Base-by-base conservation (phyloP, 306 rosid genomes). In the Gillenia trifoliata region DNA sequence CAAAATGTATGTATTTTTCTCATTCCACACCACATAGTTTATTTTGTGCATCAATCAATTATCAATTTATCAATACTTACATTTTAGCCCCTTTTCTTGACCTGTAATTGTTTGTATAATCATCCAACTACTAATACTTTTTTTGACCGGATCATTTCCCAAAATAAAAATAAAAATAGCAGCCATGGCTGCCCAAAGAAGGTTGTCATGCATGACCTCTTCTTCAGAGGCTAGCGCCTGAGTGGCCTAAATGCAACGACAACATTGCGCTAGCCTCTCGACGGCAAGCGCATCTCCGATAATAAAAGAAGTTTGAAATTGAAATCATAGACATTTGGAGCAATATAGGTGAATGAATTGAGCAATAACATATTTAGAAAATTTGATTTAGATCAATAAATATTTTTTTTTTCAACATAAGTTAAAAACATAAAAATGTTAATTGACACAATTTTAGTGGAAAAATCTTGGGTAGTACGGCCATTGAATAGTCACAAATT, bases 1-100 rank as follows among this genome's bases (percentile, higher is more conserved):
- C 81, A 94, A 94, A 85, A 94, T 91, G 98, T 94, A 86, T 66
- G 78, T 49, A 20, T 20, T 64, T 45, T 45, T 23, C 36, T 25
- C 31, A 20, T 38, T 38, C 55, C n/a, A 33, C 56, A 6, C 20
- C 6, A 3, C 11, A 5, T 16, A 50, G 16, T 50, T 50, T 50
- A 19, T 19, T 19, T 19, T 22, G 29, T 3, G 1, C 23, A 23
- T 22, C 5, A 23, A 38, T 8, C 11, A 38, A 11, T 38, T 38
- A 11, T 38, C 41, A 38, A 38, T 38, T 0, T 6, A 1, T 36
- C 40, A 8, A 8, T 36, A 36, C 40, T 36, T 36, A 38, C 10
- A 11, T n/a, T 55, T 22, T 55, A 1, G 12, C 1, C 61, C 23
- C 6, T 10, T 23, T 55, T 3, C 4, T 23, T 22, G 16, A 1